A percentile compares a stretch with the other conserved stretches of the same genome.
Conservation (phyloP, 306 rosid genomes). For the Gleditsia sinensis region DNA sequence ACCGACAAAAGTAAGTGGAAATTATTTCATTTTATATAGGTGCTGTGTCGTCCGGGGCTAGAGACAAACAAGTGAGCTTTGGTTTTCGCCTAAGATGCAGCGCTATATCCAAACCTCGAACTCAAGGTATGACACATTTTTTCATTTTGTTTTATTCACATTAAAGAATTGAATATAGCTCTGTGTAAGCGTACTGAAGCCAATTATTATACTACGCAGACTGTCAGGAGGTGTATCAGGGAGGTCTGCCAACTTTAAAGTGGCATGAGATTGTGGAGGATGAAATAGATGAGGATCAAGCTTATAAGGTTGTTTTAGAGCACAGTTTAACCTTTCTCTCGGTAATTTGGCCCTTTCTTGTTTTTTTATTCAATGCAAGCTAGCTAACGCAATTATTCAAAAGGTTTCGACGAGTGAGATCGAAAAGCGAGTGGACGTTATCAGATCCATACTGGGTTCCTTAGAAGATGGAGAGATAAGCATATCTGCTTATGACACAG, state of each 20-base stretch:
- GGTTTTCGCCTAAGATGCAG: constrained; percentile 46
- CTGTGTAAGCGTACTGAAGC: background rate
- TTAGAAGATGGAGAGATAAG: constrained; percentile 84
- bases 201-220: constrained; percentile 31
- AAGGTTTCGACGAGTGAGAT: constrained; percentile 48
- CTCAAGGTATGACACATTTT: constrained; percentile 47
- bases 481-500: constrained; percentile 91
- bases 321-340: background rate
- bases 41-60: constrained; percentile 39
- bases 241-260: constrained; percentile 62
- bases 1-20: constrained; percentile 8
- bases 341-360: background rate
- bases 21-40: constrained; percentile 40
- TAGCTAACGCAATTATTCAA: too few species aligned
- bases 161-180: background rate
- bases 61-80: constrained; percentile 41
- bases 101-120: constrained; percentile 65
- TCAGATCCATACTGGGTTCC: constrained; percentile 56
- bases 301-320: constrained; percentile 40
- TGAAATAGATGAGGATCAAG: constrained; percentile 57
- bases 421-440: constrained; percentile 38
- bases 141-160: background rate
- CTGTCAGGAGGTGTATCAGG: constrained; percentile 50
- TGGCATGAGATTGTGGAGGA: constrained; percentile 69
- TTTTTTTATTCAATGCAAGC: too few species aligned